Conservation (phyloP, 345 rosid species). For the Gossypium thurberi region DNA sequence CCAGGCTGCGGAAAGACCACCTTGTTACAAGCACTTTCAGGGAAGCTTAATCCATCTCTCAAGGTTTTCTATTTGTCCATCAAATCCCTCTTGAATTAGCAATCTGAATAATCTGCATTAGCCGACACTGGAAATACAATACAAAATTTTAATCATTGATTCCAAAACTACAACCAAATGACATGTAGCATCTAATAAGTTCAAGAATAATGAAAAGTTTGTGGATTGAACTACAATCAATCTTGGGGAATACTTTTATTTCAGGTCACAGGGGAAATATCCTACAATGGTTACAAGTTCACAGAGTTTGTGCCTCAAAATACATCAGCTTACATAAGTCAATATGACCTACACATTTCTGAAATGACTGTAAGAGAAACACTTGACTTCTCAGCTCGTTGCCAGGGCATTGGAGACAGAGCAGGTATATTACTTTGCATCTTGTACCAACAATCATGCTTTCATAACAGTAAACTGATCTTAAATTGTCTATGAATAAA, state of each 20-base stretch:
- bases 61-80: conserved; percentile 21
- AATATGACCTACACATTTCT: conserved; percentile 53
- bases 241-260: neutral
- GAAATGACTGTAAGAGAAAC: conserved; percentile 68
- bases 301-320: conserved; percentile 53
- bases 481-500: conserved; percentile 4
- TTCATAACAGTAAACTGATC: neutral
- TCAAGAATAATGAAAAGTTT: neutral
- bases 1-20: conserved; percentile 51
- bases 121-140: neutral
- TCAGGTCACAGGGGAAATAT: conserved; percentile 44
- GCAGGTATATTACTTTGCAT: conserved; percentile 16
- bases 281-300: conserved; percentile 48
- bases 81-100: neutral
- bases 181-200: neutral
- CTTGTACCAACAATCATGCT: neutral
- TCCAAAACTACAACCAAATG: neutral
- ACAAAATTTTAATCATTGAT: neutral
- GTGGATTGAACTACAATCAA: neutral
- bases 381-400: conserved; percentile 50
- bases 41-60: conserved; percentile 30
- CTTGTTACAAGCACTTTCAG: conserved; percentile 40
- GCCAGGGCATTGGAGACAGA: conserved; percentile 51
- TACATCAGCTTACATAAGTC: conserved; percentile 56
- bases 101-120: neutral